Conservation (phyloP, 106 monocot species). For the Narthecium ossifragum region DNA sequence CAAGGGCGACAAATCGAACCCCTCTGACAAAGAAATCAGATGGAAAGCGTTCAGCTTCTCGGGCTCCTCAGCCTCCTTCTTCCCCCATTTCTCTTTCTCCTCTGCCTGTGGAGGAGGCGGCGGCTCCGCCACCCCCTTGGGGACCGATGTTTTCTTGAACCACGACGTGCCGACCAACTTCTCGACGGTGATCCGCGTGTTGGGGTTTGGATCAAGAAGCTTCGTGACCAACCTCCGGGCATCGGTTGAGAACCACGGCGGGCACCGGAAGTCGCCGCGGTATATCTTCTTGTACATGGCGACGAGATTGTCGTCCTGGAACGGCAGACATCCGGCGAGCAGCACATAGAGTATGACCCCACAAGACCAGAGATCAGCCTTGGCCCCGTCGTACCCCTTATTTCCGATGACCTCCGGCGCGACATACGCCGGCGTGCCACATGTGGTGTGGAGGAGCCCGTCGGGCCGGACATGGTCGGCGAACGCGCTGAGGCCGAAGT, state of each 20-base stretch:
- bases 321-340: conserved; percentile 64
- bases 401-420: conserved; percentile 61
- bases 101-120: neutral
- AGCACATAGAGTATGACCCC: conserved; percentile 70
- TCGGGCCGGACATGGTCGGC: conserved; percentile 36
- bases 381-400: conserved; percentile 67
- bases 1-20: conserved; percentile 60
- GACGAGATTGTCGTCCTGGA: conserved; percentile 48
- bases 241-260: conserved; percentile 68
- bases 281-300: conserved; percentile 68
- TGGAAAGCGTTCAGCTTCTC: conserved; percentile 68
- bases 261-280: conserved; percentile 60
- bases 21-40: conserved; percentile 65
- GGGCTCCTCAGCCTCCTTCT: conserved; percentile 26
- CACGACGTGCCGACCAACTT: conserved; percentile 50
- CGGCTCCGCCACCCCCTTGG: neutral
- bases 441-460: conserved; percentile 61
- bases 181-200: conserved; percentile 43
- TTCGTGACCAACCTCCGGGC: conserved; percentile 47
- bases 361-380: conserved; percentile 72
- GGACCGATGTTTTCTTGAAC: conserved; percentile 30
- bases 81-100: neutral
- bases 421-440: conserved; percentile 67
- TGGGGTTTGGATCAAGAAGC: conserved; percentile 65
- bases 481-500: conserved; percentile 64